Base-by-base conservation (phyloP, 2,329 filamentous ascomycete genomes). In the Samsoniella hepiali region DNA sequence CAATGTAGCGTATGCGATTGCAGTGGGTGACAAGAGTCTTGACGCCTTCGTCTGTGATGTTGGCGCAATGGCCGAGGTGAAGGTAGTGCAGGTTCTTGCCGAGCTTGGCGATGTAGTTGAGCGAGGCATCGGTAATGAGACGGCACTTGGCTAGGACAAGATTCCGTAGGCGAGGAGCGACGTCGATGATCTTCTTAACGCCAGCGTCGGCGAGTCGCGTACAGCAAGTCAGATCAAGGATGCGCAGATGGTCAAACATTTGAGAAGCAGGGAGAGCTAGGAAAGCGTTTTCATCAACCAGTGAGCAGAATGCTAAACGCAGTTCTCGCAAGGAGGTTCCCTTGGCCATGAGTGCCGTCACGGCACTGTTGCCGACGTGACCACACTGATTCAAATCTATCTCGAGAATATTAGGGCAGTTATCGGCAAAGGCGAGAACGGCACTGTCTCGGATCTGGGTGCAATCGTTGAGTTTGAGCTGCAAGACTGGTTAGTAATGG, bases 71-170 rank as follows among this genome's bases (percentile, higher is more conserved):
- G 10, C 95, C 95, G 2, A 99, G 83, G 72, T 99, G 95, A 59
- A 99, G 89, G 74, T 97, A 98, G 75, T 99, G 95, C 62, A 99
- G 79, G 70, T 98, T 99, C 81, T 97, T 98, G 66, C 93, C 93
- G 4, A 99, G 83, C 69, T 86, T 89, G 63, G 93, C 89, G 67
- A 99, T 98, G 63, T 93, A 89, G 69, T 90, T 82, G 9, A 99
- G 93, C 9, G 94, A 89, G 54, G 86, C 84, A 76, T 99, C 94
- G 1, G 95, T 98, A 71, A 99, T 91, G 71, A 93, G 89, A 67
- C 90, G 87, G 76, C 95, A 99, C 78, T 99, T 99, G 67, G 93
- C 92, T 17, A 99, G 84, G 6, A 99, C 93, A 3, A 99, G 82
- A 72, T 98, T 98, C 60, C 95, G 89, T 59, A 99, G 82, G 11